Percentiles rank a stretch among this genome's conserved stretches.
These are phyloP conservation scores for Clonostachys sp. DNA, from an alignment of 2,329 filamentous ascomycete genomes.

Conservation along the genomic window DNA sequence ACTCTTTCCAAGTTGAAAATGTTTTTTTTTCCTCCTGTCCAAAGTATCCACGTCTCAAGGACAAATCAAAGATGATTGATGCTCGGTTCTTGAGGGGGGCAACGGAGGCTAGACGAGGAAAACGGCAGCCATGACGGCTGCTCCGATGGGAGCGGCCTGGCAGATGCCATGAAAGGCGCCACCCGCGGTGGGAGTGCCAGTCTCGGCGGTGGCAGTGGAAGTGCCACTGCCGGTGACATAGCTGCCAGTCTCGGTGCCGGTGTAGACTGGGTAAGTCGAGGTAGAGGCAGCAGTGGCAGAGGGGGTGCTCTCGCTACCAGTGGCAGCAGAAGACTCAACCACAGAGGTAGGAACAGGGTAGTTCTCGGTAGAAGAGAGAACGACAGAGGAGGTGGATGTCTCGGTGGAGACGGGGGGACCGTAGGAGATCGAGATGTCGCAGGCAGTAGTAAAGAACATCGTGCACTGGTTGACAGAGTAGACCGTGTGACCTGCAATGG, in stretches of 20 bases:
- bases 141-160: constrained; percentile 13
- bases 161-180: constrained; percentile 11
- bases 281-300: not conserved
- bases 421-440: constrained; percentile 20
- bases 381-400: not conserved
- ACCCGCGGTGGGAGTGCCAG: constrained; percentile 14
- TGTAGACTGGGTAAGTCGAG: not conserved
- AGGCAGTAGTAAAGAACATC: constrained; percentile 24
- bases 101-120: constrained; percentile 13
- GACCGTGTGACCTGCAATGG: constrained; percentile 9
- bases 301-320: not conserved
- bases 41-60: not conserved
- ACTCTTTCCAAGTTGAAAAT: not conserved
- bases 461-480: constrained; percentile 29
- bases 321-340: not conserved
- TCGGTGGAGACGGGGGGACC: constrained; percentile 6
- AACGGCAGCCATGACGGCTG: constrained; percentile 15
- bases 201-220: constrained; percentile 5
- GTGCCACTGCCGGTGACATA: constrained; percentile 5
- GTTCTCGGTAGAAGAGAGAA: not conserved
- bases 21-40: too few relatives aligned
- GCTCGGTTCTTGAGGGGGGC: not conserved
- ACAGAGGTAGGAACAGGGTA: constrained; percentile 1
- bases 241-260: not conserved
- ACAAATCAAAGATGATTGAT: not conserved